Percentiles rank a stretch among this genome's conserved stretches.
phyloP scores from a whole-genome alignment of 345 rosid genomes.

The Camelina laxa region DNA sequence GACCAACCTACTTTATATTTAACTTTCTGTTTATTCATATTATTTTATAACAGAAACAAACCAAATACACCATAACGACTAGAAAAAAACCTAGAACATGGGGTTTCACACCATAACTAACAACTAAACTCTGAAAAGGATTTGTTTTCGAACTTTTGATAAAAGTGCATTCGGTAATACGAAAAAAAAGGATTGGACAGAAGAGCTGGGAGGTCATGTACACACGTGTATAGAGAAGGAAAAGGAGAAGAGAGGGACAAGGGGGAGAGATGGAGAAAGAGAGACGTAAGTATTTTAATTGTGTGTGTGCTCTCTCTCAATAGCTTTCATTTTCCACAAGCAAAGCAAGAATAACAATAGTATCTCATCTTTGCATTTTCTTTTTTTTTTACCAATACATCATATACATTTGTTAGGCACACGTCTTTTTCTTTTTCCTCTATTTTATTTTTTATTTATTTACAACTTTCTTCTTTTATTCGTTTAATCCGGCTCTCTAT shows the following conservation, averaged over 20 bases:
- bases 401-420: slow-evolving; percentile 52
- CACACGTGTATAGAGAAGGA: slow-evolving; percentile 25
- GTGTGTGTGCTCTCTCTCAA: slow-evolving; percentile 2
- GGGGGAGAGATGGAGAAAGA: slow-evolving; percentile 29
- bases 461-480: slow-evolving; percentile 1
- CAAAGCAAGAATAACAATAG: slow-evolving; percentile 28
- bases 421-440: slow-evolving; percentile 53
- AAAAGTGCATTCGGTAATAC: slow-evolving; percentile 12
- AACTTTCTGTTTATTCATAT: neutral
- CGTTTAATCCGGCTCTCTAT: neutral
- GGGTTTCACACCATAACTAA: no score
- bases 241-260: slow-evolving; percentile 31
- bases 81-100: no score
- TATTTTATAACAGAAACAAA: neutral
- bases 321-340: slow-evolving; percentile 37
- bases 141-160: slow-evolving; percentile 18
- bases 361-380: slow-evolving; percentile 27
- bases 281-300: slow-evolving; percentile 40
- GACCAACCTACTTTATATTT: neutral
- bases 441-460: slow-evolving; percentile 1
- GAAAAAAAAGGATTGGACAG: slow-evolving; percentile 5
- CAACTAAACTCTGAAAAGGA: no score
- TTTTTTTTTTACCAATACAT: slow-evolving; percentile 30
- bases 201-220: slow-evolving; percentile 11
- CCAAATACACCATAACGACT: no score